Percentiles rank a stretch among this genome's conserved stretches.
Evolutionary conservation across 108 stramenopile species (phyloP).

Genomic region (Cylindrotheca closterium): DNA sequence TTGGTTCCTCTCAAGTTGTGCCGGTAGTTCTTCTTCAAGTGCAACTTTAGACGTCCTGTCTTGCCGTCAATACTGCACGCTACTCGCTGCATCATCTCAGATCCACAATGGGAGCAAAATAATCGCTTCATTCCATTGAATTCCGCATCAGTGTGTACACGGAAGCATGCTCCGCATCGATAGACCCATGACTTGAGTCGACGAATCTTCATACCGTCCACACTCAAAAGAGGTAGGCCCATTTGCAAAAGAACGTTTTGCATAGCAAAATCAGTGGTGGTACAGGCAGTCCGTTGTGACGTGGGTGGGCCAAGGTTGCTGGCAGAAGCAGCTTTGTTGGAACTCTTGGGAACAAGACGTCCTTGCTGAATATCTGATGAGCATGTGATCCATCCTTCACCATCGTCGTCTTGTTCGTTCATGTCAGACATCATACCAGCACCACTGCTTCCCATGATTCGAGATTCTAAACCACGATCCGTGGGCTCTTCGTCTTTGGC

Average conservation of each 20-base stretch:
- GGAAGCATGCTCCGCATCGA: conserved; percentile 94
- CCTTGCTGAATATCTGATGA: conserved; percentile 64
- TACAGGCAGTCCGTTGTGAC: conserved; percentile 81
- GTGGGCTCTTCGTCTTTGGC: conserved; percentile 2
- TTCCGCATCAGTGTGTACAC: conserved; percentile 62
- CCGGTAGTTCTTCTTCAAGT: conserved; percentile 83
- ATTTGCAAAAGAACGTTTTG: conserved; percentile 98
- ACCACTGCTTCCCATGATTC: conserved; percentile 8
- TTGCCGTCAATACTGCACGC: conserved; percentile 86
- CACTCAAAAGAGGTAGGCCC: conserved; percentile 86
- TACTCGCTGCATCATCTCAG: conserved; percentile 81
- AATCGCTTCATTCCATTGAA: conserved; percentile 45
- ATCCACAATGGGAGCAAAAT: conserved; percentile 96
- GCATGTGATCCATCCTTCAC: conserved; percentile 88
- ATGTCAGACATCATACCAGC: conserved; percentile 34
- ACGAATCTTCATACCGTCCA: conserved; percentile 86
- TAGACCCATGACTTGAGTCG: conserved; percentile 92
- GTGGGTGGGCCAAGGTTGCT: conserved; percentile 40
- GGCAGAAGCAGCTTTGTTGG: not conserved
- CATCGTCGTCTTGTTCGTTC: conserved; percentile 79
- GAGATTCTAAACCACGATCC: not conserved
- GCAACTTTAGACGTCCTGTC: conserved; percentile 84
- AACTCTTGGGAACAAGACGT: conserved; percentile 31
- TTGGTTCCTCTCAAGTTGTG: conserved; percentile 88
- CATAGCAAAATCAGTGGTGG: conserved; percentile 99